These are phyloP conservation scores for Mycena polygramma DNA, from an alignment of 768 basidiomycete species.

Conservation along the genomic window DNA sequence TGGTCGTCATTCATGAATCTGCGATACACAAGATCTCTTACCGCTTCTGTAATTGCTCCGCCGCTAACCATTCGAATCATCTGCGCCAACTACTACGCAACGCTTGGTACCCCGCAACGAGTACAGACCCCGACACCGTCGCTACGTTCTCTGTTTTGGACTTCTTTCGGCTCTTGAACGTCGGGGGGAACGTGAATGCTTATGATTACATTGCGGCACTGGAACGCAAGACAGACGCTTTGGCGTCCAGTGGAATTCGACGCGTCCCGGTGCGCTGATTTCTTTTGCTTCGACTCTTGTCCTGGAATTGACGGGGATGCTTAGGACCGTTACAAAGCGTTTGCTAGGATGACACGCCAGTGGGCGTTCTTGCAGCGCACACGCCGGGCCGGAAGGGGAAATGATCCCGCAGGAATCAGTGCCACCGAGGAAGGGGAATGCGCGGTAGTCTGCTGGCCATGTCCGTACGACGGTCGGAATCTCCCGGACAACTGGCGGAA, in stretches of 20 bases:
- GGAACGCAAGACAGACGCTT: slow-evolving; percentile 8
- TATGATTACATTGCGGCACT: neutral
- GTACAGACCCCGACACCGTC: neutral
- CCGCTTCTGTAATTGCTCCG: neutral
- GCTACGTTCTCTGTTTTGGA: neutral
- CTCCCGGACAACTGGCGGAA: slow-evolving; percentile 31
- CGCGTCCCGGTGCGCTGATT: too few species aligned
- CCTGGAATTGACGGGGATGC: too few species aligned
- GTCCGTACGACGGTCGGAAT: slow-evolving; percentile 34
- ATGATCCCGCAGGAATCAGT: slow-evolving; percentile 12
- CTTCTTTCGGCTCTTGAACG: slow-evolving; percentile 32
- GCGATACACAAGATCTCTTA: neutral
- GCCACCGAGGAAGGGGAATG: slow-evolving; percentile 12
- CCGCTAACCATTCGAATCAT: neutral
- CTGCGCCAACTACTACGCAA: neutral
- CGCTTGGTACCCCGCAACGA: neutral
- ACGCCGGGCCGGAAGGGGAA: slow-evolving; percentile 3
- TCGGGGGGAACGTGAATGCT: slow-evolving; percentile 11
- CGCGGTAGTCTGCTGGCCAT: slow-evolving; percentile 39
- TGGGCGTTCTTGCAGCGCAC: neutral
- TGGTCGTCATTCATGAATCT: neutral
- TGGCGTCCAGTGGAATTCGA: neutral
- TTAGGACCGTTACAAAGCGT: slow-evolving; percentile 22
- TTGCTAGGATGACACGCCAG: slow-evolving; percentile 6
- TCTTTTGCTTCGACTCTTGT: too few species aligned